A percentile compares a stretch with the other conserved stretches of the same genome.
Evolutionary conservation across 768 basidiomycete species (phyloP).

Genomic region (Phaeotremella fagi): DNA sequence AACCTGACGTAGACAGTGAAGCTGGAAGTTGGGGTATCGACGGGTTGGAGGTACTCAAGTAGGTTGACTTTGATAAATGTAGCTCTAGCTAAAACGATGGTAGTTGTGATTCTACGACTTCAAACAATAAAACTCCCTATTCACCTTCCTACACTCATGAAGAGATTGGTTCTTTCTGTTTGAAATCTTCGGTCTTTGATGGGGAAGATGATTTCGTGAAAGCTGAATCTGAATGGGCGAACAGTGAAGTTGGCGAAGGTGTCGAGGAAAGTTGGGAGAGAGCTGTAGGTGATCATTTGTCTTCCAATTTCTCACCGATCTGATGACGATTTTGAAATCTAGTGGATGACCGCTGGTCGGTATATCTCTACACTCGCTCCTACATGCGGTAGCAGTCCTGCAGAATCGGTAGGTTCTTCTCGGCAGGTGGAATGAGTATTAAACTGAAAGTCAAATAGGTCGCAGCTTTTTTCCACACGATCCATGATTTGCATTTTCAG

Average conservation of each 20-base stretch:
- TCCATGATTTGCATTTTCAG: constrained; percentile 32
- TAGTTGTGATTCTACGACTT: constrained; percentile 22
- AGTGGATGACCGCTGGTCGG: constrained; percentile 43
- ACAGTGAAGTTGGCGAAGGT: constrained; percentile 46
- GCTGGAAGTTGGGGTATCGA: constrained; percentile 46
- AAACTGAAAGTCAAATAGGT: constrained; percentile 25
- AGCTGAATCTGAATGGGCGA: constrained; percentile 45
- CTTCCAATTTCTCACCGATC: background rate
- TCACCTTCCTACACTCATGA: constrained; percentile 35
- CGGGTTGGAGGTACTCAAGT: constrained; percentile 42
- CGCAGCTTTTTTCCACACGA: constrained; percentile 33
- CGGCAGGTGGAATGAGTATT: background rate
- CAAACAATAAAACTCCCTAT: constrained; percentile 3
- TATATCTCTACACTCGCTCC: constrained; percentile 39
- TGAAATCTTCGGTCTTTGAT: constrained; percentile 24
- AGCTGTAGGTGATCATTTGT: constrained; percentile 21
- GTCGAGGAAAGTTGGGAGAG: constrained; percentile 46
- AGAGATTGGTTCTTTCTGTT: constrained; percentile 38
- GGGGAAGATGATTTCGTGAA: constrained; percentile 25
- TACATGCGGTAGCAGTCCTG: constrained; percentile 17
- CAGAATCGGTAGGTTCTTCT: constrained; percentile 19
- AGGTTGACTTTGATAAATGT: constrained; percentile 12
- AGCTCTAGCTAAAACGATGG: background rate
- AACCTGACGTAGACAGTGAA: constrained; percentile 43
- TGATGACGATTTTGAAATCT: background rate